Percentiles rank a stretch among this genome's conserved stretches.
phyloP scores from a whole-genome alignment of 805 yeast genomes.

The Ogataea paraovalis region DNA sequence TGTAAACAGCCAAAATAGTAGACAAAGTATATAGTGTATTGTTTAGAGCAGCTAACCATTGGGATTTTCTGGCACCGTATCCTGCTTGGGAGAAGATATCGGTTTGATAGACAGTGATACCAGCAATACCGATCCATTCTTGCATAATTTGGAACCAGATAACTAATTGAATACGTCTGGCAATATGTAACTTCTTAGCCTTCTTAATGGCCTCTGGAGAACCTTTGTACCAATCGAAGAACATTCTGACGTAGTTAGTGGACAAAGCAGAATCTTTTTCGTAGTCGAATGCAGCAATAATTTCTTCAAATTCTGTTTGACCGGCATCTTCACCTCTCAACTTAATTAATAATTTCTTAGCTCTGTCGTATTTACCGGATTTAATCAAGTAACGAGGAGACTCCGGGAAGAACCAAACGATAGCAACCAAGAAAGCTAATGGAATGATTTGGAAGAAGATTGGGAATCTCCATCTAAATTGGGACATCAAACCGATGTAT shows the following conservation, averaged over 20 bases:
- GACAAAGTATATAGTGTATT: slow-evolving; percentile 19
- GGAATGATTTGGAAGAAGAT: slow-evolving; percentile 30
- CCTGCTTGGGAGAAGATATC: slow-evolving; percentile 35
- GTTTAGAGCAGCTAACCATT: slow-evolving; percentile 20
- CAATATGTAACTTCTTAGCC: slow-evolving; percentile 23
- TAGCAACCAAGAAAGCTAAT: slow-evolving; percentile 13
- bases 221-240: slow-evolving; percentile 20
- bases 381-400: slow-evolving; percentile 42
- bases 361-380: slow-evolving; percentile 40
- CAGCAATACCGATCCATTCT: slow-evolving; percentile 44
- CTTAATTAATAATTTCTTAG: slow-evolving; percentile 37
- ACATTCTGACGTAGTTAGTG: slow-evolving; percentile 23
- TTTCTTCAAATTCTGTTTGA: slow-evolving; percentile 16
- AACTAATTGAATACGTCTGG: slow-evolving; percentile 26
- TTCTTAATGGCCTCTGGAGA: slow-evolving; percentile 19
- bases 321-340: slow-evolving; percentile 34
- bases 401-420: slow-evolving; percentile 34
- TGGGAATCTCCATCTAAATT: slow-evolving; percentile 33
- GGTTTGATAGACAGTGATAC: slow-evolving; percentile 34
- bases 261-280: slow-evolving; percentile 27
- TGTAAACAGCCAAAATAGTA: slow-evolving; percentile 27
- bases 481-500: slow-evolving; percentile 23
- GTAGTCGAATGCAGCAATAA: slow-evolving; percentile 22
- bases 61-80: slow-evolving; percentile 28
- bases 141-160: slow-evolving; percentile 35